Evolutionary conservation across 208 protist genomes (phyloP).

Genomic region (Trypanosomatidae sp.): DNA sequence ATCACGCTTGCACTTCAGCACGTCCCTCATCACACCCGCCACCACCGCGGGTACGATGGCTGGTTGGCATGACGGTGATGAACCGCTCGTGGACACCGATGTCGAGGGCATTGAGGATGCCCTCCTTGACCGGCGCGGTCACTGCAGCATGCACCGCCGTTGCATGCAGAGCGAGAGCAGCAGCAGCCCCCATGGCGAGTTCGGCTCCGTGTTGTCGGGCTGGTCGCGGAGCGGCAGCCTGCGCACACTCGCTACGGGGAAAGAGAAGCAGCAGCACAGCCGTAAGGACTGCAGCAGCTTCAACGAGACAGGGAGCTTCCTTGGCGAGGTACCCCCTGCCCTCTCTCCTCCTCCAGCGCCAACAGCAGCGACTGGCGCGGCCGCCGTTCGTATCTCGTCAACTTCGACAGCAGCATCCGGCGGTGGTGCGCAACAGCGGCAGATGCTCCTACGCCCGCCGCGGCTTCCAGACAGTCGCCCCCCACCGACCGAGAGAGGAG

Average conservation of each 20-base stretch:
- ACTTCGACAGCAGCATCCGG: neutral
- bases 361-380: neutral
- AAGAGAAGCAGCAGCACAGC: neutral
- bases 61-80: neutral
- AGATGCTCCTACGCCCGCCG: constrained; percentile 3
- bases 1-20: constrained; percentile 10
- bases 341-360: neutral
- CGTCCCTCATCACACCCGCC: constrained; percentile 2
- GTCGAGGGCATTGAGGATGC: neutral
- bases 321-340: neutral
- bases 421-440: constrained; percentile 12
- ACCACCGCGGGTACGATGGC: neutral
- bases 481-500: neutral
- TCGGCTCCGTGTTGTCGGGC: neutral
- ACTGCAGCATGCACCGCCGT: constrained; percentile 1
- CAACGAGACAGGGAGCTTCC: constrained; percentile 8
- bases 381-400: neutral
- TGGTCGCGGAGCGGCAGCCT: constrained; percentile 1
- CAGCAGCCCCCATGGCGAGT: neutral
- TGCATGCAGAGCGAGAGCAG: constrained; percentile 1
- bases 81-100: neutral
- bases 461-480: neutral
- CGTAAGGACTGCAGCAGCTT: neutral
- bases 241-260: neutral
- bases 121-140: constrained; percentile 3